A percentile compares a stretch with the other conserved stretches of the same genome.
These are phyloP conservation scores for Mycosphaerelloides madeirae DNA, from an alignment of 2,329 filamentous ascomycete species.

Conservation along the genomic window DNA sequence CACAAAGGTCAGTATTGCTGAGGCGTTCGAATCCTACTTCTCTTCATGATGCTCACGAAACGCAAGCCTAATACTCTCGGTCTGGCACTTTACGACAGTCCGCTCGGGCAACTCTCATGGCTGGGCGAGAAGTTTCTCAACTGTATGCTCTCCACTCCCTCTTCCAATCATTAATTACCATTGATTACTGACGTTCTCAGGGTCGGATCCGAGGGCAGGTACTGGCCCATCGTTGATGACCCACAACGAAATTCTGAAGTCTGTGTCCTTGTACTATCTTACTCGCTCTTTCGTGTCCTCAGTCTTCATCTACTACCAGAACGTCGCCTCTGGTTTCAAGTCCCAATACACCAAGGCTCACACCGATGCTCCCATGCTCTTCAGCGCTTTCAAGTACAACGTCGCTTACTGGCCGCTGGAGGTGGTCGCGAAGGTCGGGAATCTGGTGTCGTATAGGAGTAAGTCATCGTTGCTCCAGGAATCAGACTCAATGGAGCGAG, in stretches of 20 bases:
- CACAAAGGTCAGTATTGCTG: constrained; percentile 11
- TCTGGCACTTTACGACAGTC: constrained; percentile 39
- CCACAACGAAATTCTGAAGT: constrained; percentile 24
- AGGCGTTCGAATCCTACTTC: too few species aligned
- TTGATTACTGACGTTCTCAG: constrained; percentile 12
- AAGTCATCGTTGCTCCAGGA: background rate
- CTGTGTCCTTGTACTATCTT: constrained; percentile 36
- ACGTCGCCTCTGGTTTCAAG: constrained; percentile 31
- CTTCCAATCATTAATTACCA: background rate
- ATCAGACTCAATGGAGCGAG: background rate
- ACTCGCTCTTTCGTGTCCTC: constrained; percentile 35
- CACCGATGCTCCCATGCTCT: constrained; percentile 11
- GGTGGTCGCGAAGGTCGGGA: constrained; percentile 27
- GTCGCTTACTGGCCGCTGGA: constrained; percentile 25
- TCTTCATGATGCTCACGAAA: background rate
- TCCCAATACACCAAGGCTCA: constrained; percentile 30
- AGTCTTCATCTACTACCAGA: constrained; percentile 37
- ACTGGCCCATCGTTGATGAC: constrained; percentile 26
- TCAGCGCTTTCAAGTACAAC: constrained; percentile 13
- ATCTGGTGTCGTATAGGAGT: constrained; percentile 34
- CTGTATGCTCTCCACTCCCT: background rate
- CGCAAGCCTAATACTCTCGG: constrained; percentile 37
- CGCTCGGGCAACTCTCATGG: constrained; percentile 41
- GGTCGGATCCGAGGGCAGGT: constrained; percentile 21
- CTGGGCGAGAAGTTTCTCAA: constrained; percentile 37